Percentiles rank a stretch among this genome's conserved stretches.
Conservation (phyloP, 2,329 filamentous ascomycete genomes). For the Apiospora kogelbergensis region DNA sequence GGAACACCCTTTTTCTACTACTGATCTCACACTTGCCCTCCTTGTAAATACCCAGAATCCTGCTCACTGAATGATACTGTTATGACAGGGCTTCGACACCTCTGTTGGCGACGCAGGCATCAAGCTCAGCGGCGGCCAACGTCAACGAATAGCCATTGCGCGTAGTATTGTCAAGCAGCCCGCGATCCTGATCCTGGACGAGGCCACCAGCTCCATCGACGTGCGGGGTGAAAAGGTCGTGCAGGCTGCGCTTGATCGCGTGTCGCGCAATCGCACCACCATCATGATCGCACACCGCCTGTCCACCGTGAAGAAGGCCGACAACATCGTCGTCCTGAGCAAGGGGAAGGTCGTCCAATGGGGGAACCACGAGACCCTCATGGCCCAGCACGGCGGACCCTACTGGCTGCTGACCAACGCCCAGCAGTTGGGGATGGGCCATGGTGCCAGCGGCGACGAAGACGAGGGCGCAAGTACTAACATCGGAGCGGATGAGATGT, state of each 20-base stretch:
- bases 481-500: background rate
- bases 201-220: constrained; percentile 66
- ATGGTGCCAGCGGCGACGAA: background rate
- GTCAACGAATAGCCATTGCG: constrained; percentile 66
- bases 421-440: constrained; percentile 18
- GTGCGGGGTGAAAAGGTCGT: constrained; percentile 60
- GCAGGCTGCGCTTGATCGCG: constrained; percentile 50
- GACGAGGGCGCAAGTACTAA: background rate
- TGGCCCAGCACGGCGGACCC: constrained; percentile 65
- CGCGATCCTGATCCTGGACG: constrained; percentile 65
- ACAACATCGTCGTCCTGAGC: constrained; percentile 94
- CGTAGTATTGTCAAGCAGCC: constrained; percentile 64
- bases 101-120: constrained; percentile 27
- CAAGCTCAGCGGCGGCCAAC: constrained; percentile 65
- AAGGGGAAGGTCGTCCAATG: constrained; percentile 84
- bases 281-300: constrained; percentile 63
- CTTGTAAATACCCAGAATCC: no score
- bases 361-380: constrained; percentile 78
- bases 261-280: constrained; percentile 50
- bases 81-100: constrained; percentile 64
- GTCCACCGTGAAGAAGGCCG: constrained; percentile 88
- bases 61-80: background rate
- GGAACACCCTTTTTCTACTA: background rate
- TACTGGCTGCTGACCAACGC: constrained; percentile 79
- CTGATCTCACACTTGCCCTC: no score